Evolutionary conservation across 805 yeast species (phyloP), one percentile per base, ranked within the genome.

Genomic region (Suhomyces faveliae): DNA sequence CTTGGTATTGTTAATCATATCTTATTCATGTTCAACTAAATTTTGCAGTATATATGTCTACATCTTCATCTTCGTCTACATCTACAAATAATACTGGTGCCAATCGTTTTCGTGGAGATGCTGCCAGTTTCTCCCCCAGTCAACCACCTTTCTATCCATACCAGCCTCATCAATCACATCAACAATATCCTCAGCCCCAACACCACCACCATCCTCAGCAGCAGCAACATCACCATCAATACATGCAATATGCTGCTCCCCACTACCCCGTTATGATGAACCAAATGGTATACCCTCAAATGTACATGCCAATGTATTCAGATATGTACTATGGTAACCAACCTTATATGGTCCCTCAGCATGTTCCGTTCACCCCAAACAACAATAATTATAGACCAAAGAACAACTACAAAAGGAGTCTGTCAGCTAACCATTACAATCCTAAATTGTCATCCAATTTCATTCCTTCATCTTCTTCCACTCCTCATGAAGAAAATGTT

Each of bases 51-150:
- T 41, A 12, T 29, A 45, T 49, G 52, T 50, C 53, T 38, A 41
- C 51, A 17, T 30, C 46, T 30, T 43, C 49, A 42, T 42, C 44
- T 37, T 59, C 62, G 49, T 53, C 66, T 45, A 55, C 64, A 44
- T 60, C 61, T 41, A 53, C 65, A 35, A 52, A 63, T 17, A 59
- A 55, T 43, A 49, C 65, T 35, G 70, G 71, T 7, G 63, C 71
- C 44, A 59, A 59, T 51, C 67, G 71, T 44, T 69, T 69, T 56
- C 70, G 73, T 55, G 64, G 67, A 35, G 73, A 68, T 57, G 73
- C 71, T 13, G 68, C 70, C 47, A 63, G 66, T 38, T 69, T 69
- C 47, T 60, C 65, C 17, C 74, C 74, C n/a, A 56, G 61, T 43
- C 51, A 48, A 15, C 47, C 51, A 10, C 25, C 43, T 17, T 42